Conservation (phyloP, 2,329 filamentous ascomycete genomes). For the Colletotrichum cordylinicola region DNA sequence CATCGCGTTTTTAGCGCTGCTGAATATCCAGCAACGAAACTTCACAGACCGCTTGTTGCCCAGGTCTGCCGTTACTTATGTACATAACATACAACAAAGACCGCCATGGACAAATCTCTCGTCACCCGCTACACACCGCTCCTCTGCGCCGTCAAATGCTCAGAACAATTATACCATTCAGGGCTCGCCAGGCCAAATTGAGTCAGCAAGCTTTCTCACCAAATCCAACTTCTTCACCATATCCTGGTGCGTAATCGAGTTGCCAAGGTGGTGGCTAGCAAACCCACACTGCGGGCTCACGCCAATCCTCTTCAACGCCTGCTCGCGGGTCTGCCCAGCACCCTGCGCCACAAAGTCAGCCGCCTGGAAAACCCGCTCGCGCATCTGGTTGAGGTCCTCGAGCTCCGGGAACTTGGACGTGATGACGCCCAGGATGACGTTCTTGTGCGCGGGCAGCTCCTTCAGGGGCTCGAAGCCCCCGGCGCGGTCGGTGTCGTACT, state of each 20-base stretch:
- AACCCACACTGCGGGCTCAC: constrained; percentile 76
- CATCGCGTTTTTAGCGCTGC: accelerated
- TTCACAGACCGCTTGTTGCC: neutral
- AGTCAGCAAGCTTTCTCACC: constrained; percentile 12
- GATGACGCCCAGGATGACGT: constrained; percentile 66
- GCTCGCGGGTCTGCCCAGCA: constrained; percentile 63
- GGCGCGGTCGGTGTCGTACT: constrained; percentile 64
- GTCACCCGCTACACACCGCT: neutral
- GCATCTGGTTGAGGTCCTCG: constrained; percentile 61
- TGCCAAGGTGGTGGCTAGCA: constrained; percentile 51
- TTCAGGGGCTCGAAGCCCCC: constrained; percentile 68
- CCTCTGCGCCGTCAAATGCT: neutral
- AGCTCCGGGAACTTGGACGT: constrained; percentile 65
- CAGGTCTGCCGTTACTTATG: neutral
- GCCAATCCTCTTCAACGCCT: constrained; percentile 69
- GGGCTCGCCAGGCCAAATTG: constrained; percentile 20
- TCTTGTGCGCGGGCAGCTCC: constrained; percentile 64
- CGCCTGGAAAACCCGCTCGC: constrained; percentile 58
- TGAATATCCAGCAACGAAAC: accelerated
- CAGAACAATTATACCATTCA: neutral
- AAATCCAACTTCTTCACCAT: constrained; percentile 17
- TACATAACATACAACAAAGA: too few relatives aligned
- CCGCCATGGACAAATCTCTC: neutral
- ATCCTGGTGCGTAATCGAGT: constrained; percentile 15
- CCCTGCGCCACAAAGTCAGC: constrained; percentile 72